Evolutionary conservation across 306 rosid species (phyloP), one percentile per base, ranked within the genome.

Genomic region (Lupinus albus): DNA sequence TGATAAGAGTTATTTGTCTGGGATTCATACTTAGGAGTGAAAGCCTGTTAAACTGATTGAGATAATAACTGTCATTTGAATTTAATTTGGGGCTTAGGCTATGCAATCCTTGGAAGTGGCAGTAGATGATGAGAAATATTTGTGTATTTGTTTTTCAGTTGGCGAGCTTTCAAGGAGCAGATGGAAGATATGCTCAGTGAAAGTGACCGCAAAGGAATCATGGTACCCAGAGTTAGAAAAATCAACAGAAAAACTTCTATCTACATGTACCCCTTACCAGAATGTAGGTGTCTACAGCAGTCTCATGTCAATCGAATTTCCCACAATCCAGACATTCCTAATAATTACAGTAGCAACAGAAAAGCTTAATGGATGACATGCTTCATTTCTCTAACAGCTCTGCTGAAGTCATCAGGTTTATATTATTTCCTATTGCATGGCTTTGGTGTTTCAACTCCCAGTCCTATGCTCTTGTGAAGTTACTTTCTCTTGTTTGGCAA

Each of bases 241-340:
- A 75, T 90, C 73, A 85, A 89, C 78, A 69, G 96, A 80, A 94
- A 94, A 84, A 90, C 97, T 75, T 94, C 97, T 16, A 85, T 94
- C 53, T 94, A 90, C 84, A 76, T 84, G 0, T 90, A 86, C 83
- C 99, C 99, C 7, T 82, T 94, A 55, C 99, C 99, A 1, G 99
- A 94, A 76, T 94, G 97, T 68, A 81, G 96, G 70, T 94, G 99
- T 82, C 78, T 90, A 33, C 95, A 88, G 53, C 85, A 78, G 70
- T 74, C 78, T 46, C 88, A 52, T 6, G 68, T 67, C 61, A 42
- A 71, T 70, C 66, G 56, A 76, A 67, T 67, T 44, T 82, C 72
- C 73, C 74, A 57, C 46, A 65, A 46, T 70, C 61, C 55, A 7
- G 72, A 16, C 59, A 50, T 55, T 57, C 87, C 30, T 38, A 70